Base-by-base conservation (phyloP, 768 basidiomycete genomes). In the Rhodotorula kratochvilovae region DNA sequence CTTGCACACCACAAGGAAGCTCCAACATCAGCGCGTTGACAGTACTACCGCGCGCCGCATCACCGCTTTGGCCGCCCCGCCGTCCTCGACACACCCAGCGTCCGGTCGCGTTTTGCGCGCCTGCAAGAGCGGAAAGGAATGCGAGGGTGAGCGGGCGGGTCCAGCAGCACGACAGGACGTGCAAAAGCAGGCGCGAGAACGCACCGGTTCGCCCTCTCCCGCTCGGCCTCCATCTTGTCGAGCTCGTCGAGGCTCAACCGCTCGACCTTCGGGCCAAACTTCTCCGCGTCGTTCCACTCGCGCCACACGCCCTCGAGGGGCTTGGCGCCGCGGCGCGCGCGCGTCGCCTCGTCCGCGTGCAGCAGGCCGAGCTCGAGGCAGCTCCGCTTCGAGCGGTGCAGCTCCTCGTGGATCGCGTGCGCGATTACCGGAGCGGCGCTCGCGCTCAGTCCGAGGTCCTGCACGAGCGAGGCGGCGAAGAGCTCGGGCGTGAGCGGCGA, bases 281-380 rank as follows among this genome's bases (percentile, higher is more conserved):
- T 91, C 78, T 90, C 90, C 46, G 89, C 87, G 79, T 96, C 95
- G 45, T 84, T 85, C 92, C 93, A 98, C 79, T 97, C 95, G 56
- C 93, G 82, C 95, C 95, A 98, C 5, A 94, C 89, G 67, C 93
- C 90, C 80, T 86, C 86, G 59, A 97, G 81, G 42, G 85, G 83
- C 80, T 90, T 91, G 15, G 92, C 90, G 4, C 92, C 94, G 39
- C 88, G 82, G 33, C 76, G 71, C 78, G 89, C 79, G 70, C 89
- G 72, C 66, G 86, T 84, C 79, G 83, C 79, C 67, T 85, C 86
- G 35, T 69, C 71, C 42, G 70, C 86, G 16, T 86, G 87, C 55
- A 97, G 84, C 39, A 98, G 87, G 29, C 95, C 92, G 87, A 92
- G 90, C 78, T 98, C 96, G 45, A 97, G 86, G 10, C 89, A 91